phyloP scores from a whole-genome alignment of 352 stramenopile species.

The Phytophthora hibernalis region DNA sequence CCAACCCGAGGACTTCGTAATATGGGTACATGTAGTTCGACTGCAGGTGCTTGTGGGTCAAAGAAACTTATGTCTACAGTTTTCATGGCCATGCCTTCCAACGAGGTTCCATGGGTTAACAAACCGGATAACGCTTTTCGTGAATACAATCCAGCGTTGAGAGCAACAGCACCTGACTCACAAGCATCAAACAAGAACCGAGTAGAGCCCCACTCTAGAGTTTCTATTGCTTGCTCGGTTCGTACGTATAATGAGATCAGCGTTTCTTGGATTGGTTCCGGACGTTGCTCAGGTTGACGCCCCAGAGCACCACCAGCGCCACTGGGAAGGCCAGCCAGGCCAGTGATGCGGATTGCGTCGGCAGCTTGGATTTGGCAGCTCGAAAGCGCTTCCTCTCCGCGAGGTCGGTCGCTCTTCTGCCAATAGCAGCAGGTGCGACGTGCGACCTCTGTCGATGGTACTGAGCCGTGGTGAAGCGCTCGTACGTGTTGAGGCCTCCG shows the following conservation, averaged over 20 bases:
- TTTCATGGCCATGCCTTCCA: neutral
- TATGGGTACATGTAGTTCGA: too few relatives aligned
- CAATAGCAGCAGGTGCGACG: constrained; percentile 61
- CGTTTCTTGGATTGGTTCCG: constrained; percentile 56
- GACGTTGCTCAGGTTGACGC: constrained; percentile 66
- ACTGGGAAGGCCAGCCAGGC: constrained; percentile 72
- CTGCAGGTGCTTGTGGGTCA: constrained; percentile 30
- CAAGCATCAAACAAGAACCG: neutral
- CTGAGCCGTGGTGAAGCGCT: constrained; percentile 82
- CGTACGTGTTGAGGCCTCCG: constrained; percentile 68
- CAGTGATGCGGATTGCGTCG: constrained; percentile 63
- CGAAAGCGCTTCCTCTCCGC: constrained; percentile 76
- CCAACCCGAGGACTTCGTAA: constrained; percentile 73
- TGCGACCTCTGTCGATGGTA: constrained; percentile 68
- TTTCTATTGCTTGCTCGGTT: constrained; percentile 32
- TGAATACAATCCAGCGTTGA: neutral
- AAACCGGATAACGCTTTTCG: neutral
- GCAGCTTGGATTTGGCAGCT: constrained; percentile 57
- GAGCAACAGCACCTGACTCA: neutral
- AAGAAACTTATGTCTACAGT: too few relatives aligned
- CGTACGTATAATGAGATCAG: constrained; percentile 28
- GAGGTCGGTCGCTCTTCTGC: constrained; percentile 65
- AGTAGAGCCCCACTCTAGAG: constrained; percentile 1
- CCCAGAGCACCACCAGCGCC: constrained; percentile 60
- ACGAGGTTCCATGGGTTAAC: neutral